phyloP scores from a whole-genome alignment of 169 alveolate species.

The Cryptosporidium baileyi region DNA sequence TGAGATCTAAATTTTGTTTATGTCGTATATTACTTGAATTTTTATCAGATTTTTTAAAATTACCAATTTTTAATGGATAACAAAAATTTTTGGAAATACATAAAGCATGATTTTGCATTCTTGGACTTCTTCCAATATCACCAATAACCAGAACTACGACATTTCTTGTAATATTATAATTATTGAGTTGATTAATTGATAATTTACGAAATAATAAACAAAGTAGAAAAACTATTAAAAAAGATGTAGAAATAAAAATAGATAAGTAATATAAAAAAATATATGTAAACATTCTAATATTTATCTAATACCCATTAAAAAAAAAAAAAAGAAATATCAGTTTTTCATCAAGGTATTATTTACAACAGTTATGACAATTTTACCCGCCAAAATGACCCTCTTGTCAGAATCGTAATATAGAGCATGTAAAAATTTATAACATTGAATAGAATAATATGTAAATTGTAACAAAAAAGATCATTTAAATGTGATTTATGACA shows the following conservation, averaged over 20 bases:
- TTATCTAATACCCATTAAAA: too few species aligned
- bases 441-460: conserved; percentile 2
- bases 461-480: not conserved
- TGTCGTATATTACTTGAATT: too few species aligned
- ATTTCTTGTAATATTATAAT: not conserved
- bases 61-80: not conserved
- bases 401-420: conserved; percentile 13
- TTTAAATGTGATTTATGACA: not conserved
- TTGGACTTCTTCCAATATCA: conserved; percentile 86
- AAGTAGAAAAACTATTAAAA: not conserved
- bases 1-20: conserved; percentile 73
- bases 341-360: too few species aligned
- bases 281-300: too few species aligned
- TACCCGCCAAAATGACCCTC: conserved; percentile 37
- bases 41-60: not conserved
- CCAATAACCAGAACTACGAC: conserved; percentile 85
- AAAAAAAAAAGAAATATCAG: too few species aligned
- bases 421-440: conserved; percentile 28
- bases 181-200: not conserved
- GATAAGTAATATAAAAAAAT: too few species aligned
- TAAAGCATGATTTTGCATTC: conserved; percentile 87
- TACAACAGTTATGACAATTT: too few species aligned
- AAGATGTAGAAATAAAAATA: not conserved
- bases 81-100: conserved; percentile 73
- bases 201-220: not conserved